Evolutionary conservation across 2,329 filamentous ascomycete species (phyloP).

Genomic region (Fusarium goolgardi): DNA sequence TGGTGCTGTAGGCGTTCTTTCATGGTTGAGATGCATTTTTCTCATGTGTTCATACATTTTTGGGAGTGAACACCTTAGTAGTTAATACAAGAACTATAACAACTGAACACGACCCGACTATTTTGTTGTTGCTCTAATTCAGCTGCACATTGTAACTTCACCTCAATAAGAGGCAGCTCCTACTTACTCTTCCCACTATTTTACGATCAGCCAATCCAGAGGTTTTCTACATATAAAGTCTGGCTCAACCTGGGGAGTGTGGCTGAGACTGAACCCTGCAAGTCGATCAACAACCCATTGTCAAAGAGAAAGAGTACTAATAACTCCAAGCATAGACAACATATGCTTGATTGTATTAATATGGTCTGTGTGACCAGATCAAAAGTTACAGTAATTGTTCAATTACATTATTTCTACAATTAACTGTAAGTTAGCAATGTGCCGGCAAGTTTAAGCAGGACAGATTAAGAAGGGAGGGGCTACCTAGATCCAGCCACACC

Average conservation of each 20-base stretch:
- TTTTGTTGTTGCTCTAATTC: neutral
- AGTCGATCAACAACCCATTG: neutral
- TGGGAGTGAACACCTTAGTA: neutral
- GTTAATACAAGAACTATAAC: neutral
- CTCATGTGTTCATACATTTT: neutral
- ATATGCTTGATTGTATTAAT: neutral
- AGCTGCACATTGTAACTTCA: neutral
- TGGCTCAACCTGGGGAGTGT: neutral
- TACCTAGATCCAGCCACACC: neutral
- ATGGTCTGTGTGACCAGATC: too few species aligned
- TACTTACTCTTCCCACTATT: neutral
- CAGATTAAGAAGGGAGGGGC: neutral
- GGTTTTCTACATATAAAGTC: neutral
- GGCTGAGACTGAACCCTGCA: neutral
- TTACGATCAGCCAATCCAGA: neutral
- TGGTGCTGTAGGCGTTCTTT: conserved; percentile 19
- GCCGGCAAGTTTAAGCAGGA: neutral
- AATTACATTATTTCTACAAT: too few species aligned
- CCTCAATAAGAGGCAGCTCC: neutral
- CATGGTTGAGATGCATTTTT: conserved; percentile 2
- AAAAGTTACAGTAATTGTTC: neutral
- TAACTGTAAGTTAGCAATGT: neutral
- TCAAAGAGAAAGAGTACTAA: neutral
- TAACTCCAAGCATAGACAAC: neutral
- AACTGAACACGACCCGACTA: neutral